These are phyloP conservation scores for Candida patagonica DNA, from an alignment of 805 yeast species.

Conservation along the genomic window DNA sequence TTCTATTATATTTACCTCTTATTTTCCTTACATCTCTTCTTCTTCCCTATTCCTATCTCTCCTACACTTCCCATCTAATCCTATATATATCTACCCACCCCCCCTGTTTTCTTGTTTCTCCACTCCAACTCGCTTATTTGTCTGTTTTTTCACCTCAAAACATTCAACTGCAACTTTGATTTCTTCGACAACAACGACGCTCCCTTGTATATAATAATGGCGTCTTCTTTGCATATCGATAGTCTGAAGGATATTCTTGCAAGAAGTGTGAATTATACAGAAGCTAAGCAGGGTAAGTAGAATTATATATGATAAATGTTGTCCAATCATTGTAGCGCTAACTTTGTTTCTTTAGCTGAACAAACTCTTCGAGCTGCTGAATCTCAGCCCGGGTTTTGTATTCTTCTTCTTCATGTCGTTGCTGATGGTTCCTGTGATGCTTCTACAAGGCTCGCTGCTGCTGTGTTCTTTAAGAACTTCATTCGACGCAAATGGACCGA, in stretches of 20 bases:
- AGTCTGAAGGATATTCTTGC: slow-evolving; percentile 23
- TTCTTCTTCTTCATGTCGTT: slow-evolving; percentile 66
- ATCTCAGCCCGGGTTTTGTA: slow-evolving; percentile 60
- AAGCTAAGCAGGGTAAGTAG: slow-evolving; percentile 18
- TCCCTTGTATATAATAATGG: background rate
- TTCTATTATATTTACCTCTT: too few relatives aligned
- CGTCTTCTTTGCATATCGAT: background rate
- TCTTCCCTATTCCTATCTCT: too few relatives aligned
- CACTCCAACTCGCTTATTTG: too few relatives aligned
- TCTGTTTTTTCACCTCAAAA: too few relatives aligned
- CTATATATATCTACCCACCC: too few relatives aligned
- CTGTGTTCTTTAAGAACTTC: slow-evolving; percentile 82
- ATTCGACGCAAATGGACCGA: slow-evolving; percentile 82
- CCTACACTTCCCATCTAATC: too few relatives aligned
- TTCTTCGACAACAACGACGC: background rate
- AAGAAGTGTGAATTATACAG: slow-evolving; percentile 20
- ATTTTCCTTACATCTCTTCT: too few relatives aligned
- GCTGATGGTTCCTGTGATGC: slow-evolving; percentile 47
- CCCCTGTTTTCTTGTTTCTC: too few relatives aligned
- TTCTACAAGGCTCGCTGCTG: slow-evolving; percentile 73
- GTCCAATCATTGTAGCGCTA: background rate
- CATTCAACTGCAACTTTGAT: too few relatives aligned
- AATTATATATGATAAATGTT: background rate
- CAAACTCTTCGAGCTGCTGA: slow-evolving; percentile 55
- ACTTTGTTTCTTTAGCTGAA: slow-evolving; percentile 34